These are phyloP conservation scores for Zoysia pacifica DNA, from an alignment of 176 grass and related monocot species.

Conservation along the genomic window DNA sequence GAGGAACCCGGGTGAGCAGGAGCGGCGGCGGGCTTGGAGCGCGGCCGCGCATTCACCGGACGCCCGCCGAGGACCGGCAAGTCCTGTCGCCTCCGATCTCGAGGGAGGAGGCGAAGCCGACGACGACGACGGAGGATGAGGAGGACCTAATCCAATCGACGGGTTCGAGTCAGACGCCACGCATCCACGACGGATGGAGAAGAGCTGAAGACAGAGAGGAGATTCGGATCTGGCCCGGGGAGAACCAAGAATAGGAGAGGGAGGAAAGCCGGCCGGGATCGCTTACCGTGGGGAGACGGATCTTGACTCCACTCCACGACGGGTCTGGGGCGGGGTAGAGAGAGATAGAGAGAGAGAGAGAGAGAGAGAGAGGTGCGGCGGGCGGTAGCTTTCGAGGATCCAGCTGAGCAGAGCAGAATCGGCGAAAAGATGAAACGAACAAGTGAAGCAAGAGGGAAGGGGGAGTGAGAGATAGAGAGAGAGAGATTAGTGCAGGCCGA, in stretches of 20 bases:
- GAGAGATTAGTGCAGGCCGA: background rate
- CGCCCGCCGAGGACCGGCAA: background rate
- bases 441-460: background rate
- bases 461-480: background rate
- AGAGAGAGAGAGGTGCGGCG: background rate
- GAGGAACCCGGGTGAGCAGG: constrained; percentile 23
- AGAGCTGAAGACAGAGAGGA: background rate
- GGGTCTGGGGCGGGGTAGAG: background rate
- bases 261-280: background rate
- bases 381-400: constrained; percentile 30
- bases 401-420: background rate
- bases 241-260: background rate
- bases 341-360: background rate
- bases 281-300: background rate
- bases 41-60: background rate
- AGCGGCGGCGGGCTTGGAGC: background rate
- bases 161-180: background rate
- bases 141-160: background rate
- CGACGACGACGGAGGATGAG: background rate
- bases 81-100: background rate
- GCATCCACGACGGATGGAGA: background rate
- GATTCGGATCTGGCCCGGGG: constrained; percentile 22
- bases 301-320: constrained; percentile 2
- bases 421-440: background rate
- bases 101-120: background rate